A percentile compares a stretch with the other conserved stretches of the same genome.
Evolutionary conservation across 164 flowering plant species (phyloP).

Genomic region (grape (Vitis vinifera)): DNA sequence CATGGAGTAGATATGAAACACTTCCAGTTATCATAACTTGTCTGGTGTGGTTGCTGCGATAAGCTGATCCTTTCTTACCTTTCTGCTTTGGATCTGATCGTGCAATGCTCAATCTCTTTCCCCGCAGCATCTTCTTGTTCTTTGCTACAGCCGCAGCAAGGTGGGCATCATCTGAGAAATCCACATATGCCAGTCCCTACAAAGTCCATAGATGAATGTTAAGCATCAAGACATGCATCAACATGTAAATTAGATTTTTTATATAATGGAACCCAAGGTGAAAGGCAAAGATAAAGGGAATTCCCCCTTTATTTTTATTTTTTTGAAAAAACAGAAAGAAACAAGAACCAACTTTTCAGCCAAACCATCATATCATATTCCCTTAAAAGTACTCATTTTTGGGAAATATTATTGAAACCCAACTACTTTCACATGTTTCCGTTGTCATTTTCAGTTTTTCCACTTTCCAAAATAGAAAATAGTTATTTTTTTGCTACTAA

Average conservation of each 20-base stretch:
- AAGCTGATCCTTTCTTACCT: conserved; percentile 36
- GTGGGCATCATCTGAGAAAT: conserved; percentile 72
- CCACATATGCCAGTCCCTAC: conserved; percentile 93
- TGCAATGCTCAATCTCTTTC: conserved; percentile 78
- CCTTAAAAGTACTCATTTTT: too few species aligned
- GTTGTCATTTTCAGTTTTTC: too few species aligned
- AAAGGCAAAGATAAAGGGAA: too few species aligned
- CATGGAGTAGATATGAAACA: not conserved
- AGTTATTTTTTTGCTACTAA: too few species aligned
- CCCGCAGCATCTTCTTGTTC: conserved; percentile 61
- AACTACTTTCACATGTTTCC: too few species aligned
- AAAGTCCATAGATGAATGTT: not conserved
- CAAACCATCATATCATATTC: too few species aligned
- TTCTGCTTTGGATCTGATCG: conserved; percentile 66
- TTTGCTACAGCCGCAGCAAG: conserved; percentile 74
- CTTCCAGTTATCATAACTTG: conserved; percentile 29
- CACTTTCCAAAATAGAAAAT: too few species aligned
- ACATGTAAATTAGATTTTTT: not conserved
- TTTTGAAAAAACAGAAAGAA: too few species aligned
- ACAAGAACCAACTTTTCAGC: too few species aligned
- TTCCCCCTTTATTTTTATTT: too few species aligned
- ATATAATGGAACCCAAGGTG: too few species aligned
- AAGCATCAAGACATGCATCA: not conserved
- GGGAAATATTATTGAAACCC: too few species aligned
- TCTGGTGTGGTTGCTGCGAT: conserved; percentile 21